Evolutionary conservation across 2,329 filamentous ascomycete species (phyloP).

Genomic region (Fusarium concolor): DNA sequence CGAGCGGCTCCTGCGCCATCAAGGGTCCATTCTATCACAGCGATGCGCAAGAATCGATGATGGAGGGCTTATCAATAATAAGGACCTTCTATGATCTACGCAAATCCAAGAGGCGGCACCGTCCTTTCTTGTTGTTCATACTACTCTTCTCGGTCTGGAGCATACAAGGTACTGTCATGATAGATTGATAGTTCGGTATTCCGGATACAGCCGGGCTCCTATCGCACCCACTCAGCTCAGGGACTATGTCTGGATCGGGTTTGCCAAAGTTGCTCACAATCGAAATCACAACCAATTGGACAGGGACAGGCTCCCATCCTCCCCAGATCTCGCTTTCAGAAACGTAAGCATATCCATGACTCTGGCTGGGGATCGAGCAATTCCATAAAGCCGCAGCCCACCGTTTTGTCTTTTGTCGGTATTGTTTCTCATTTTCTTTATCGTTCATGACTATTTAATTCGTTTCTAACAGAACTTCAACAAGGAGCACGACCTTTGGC

Average conservation of each 20-base stretch:
- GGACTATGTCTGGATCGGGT: conserved; percentile 46
- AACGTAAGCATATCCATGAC: conserved; percentile 44
- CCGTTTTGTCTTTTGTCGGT: conserved; percentile 10
- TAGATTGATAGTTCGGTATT: conserved; percentile 30
- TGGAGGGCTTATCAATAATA: background rate
- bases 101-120: conserved; percentile 1
- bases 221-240: conserved; percentile 44
- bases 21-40: conserved; percentile 8
- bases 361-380: conserved; percentile 24
- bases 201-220: conserved; percentile 36
- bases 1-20: conserved; percentile 21
- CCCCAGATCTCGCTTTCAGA: conserved; percentile 43
- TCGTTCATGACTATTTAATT: background rate
- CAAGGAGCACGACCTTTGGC: background rate
- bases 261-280: conserved; percentile 42
- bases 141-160: conserved; percentile 1
- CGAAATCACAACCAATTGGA: conserved; percentile 43
- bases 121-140: background rate
- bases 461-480: background rate
- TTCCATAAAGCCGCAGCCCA: conserved; percentile 30
- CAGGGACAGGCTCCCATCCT: conserved; percentile 29
- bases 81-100: background rate
- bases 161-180: conserved; percentile 10
- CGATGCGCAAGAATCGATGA: conserved; percentile 9
- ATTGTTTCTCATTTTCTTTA: background rate